These are phyloP conservation scores for Colletotrichum cordylinicola DNA, from an alignment of 2,329 filamentous ascomycete genomes.

Conservation along the genomic window DNA sequence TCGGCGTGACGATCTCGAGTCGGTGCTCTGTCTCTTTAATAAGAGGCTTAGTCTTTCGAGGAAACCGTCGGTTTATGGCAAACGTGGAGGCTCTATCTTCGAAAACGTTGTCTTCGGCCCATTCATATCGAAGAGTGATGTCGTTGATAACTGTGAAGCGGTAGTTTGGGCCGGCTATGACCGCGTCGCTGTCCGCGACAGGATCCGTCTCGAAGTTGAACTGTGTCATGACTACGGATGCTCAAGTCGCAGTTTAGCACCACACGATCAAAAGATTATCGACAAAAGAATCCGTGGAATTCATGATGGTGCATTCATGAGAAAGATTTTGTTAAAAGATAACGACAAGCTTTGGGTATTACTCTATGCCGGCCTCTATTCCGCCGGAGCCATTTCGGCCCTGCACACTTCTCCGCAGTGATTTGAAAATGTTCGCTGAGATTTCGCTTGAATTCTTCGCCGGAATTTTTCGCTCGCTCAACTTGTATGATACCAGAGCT, in stretches of 20 bases:
- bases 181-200: neutral
- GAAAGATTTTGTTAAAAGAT: neutral
- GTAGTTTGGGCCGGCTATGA: neutral
- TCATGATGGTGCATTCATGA: neutral
- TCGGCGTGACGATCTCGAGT: neutral
- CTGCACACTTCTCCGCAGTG: neutral
- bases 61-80: neutral
- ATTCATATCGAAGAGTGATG: neutral
- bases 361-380: neutral
- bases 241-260: no score
- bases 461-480: neutral
- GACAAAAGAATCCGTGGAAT: fast-evolving
- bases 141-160: neutral
- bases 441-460: neutral
- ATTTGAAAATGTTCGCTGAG: neutral
- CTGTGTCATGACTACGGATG: neutral
- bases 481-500: neutral
- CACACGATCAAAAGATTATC: no score
- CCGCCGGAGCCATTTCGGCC: neutral
- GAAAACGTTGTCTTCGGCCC: neutral
- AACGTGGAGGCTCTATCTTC: neutral
- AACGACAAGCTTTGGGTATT: neutral
- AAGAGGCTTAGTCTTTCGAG: neutral
- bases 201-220: neutral
- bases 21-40: neutral